Base-by-base conservation (phyloP, 176 grass and related monocot genomes). In the Triticum monococcum region DNA sequence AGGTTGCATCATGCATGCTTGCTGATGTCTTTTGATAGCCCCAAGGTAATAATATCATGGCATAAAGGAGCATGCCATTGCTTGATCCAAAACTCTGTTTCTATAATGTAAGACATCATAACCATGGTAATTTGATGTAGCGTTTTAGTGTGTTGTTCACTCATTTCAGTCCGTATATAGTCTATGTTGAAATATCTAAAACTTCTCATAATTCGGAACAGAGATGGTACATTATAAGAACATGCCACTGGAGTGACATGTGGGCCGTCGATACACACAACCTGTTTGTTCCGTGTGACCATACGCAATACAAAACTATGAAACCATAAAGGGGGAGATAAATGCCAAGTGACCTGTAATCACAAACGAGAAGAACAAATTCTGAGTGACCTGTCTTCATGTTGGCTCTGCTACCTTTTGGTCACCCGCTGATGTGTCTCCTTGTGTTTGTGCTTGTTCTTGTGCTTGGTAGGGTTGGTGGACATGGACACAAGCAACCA, bases 391-490 rank as follows among this genome's bases (percentile, higher is more conserved):
- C 23, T 81, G 65, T 68, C 77, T 85, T 70, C 48, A 12, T 52
- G 10, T 12, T 52, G 75, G 28, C 70, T 54, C 59, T 75, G 41
- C 75, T 5, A 41, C 82, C 5, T 66, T 77, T 79, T 76, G 69
- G 48, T 81, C 78, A 70, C 66, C 28, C 35, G 82, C 57, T 85
- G 77, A 89, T 24, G 43, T 85, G 82, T 85, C 75, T 75, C 23
- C 43, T 75, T 85, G 45, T 64, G 32, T 12, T 74, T 89, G 28
- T 63, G 61, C 60, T 77, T 46, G 12, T 46, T 13, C 43, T 46
- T 46, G 43, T 46, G 16, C 50, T 54, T 83, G 77, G 18, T 60
- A 86, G 88, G 78, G 83, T 82, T 78, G 83, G 78, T 86, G 83
- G 83, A 17, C 63, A 81, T 61, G 78, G 32, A 32, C 32, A 32